These are phyloP conservation scores for Suillus cothurnatus DNA, from an alignment of 768 basidiomycete genomes.

Conservation along the genomic window DNA sequence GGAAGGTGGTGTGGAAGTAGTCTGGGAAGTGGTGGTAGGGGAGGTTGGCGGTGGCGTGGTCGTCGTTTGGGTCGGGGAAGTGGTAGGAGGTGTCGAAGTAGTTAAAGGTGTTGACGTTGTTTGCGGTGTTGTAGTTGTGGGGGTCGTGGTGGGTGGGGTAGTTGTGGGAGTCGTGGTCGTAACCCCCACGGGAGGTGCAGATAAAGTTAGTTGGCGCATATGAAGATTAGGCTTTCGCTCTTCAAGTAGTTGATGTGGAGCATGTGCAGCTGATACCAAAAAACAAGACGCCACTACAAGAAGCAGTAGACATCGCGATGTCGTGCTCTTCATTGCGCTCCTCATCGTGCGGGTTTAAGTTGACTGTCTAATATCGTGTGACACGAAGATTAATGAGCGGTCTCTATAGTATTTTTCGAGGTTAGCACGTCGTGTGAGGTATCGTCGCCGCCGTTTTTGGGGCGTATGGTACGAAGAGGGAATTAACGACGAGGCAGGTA, in stretches of 20 bases:
- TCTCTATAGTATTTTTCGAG: conserved; percentile 27
- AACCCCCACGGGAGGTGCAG: neutral
- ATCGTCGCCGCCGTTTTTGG: conserved; percentile 6
- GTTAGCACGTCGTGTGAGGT: conserved; percentile 18
- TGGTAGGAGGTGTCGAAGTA: conserved; percentile 6
- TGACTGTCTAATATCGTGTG: conserved; percentile 8
- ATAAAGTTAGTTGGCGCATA: conserved; percentile 17
- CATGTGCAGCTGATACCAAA: conserved; percentile 27
- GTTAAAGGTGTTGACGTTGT: conserved; percentile 4
- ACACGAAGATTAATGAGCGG: conserved; percentile 22
- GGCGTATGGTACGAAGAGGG: neutral
- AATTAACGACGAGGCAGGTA: conserved; percentile 2
- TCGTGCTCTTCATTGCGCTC: conserved; percentile 26
- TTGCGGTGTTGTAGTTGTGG: conserved; percentile 8
- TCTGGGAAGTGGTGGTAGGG: neutral
- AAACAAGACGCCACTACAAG: conserved; percentile 30
- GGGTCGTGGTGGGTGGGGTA: conserved; percentile 16
- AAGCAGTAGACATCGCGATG: conserved; percentile 24
- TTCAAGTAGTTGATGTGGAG: conserved; percentile 24
- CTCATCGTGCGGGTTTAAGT: conserved; percentile 10
- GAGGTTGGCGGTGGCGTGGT: conserved; percentile 1
- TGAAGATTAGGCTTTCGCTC: conserved; percentile 15
- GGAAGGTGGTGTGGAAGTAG: conserved; percentile 13
- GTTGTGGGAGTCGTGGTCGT: conserved; percentile 7
- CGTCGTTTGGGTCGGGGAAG: conserved; percentile 12